Evolutionary conservation across 108 stramenopile genomes (phyloP).

Genomic region (Skeletonema potamos): DNA sequence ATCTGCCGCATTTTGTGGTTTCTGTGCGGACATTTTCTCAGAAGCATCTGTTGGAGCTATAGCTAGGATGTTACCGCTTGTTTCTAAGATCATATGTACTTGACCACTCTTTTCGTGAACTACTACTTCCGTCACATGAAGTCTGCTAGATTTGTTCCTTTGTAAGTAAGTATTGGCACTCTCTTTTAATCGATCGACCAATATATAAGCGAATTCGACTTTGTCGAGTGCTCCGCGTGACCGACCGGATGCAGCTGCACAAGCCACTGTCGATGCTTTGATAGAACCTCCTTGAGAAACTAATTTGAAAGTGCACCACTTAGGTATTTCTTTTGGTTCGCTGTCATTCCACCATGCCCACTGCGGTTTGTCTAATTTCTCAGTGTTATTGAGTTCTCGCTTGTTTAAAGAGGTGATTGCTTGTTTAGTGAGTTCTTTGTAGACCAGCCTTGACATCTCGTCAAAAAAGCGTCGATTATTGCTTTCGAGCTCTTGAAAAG

Average conservation of each 20-base stretch:
- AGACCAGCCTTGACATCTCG: conserved; percentile 11
- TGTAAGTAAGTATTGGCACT: not conserved
- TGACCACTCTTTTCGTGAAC: conserved; percentile 53
- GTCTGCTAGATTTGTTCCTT: not conserved
- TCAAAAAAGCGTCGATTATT: conserved; percentile 7
- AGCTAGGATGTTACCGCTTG: conserved; percentile 4
- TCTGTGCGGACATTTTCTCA: not conserved
- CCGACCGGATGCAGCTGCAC: conserved; percentile 63
- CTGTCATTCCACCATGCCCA: conserved; percentile 34
- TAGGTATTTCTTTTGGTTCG: conserved; percentile 13
- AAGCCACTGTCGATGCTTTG: conserved; percentile 48
- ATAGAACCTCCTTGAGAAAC: conserved; percentile 11
- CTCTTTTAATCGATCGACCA: conserved; percentile 36
- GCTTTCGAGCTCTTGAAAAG: conserved; percentile 5
- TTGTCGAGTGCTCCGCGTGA: conserved; percentile 46
- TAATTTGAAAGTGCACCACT: conserved; percentile 49
- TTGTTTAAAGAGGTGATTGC: conserved; percentile 1
- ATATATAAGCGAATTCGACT: conserved; percentile 20
- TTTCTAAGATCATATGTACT: conserved; percentile 27
- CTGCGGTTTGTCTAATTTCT: conserved; percentile 1
- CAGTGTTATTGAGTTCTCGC: not conserved
- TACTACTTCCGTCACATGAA: conserved; percentile 9
- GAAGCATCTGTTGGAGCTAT: not conserved
- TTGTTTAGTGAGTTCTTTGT: conserved; percentile 29
- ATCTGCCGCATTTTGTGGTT: not conserved